phyloP scores from a whole-genome alignment of 352 stramenopile species.

The Globisporangium spinosum region DNA sequence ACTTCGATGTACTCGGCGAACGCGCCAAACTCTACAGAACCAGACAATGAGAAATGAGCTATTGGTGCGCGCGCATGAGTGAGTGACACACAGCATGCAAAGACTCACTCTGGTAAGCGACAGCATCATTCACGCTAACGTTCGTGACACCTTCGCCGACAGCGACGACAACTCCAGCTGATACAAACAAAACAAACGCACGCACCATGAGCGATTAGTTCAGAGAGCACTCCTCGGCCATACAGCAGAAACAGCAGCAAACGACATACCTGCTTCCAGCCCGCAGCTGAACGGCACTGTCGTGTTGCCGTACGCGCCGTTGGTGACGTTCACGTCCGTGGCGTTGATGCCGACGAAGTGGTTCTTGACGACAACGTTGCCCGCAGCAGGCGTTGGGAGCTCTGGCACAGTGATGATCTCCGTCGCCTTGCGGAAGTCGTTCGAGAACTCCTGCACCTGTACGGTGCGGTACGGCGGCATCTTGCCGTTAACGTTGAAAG shows the following conservation, averaged over 20 bases:
- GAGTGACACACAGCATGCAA: neutral
- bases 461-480: conserved; percentile 7
- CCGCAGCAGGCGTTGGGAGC: conserved; percentile 32
- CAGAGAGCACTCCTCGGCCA: neutral
- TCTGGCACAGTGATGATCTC: conserved; percentile 44
- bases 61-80: neutral
- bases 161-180: conserved; percentile 35
- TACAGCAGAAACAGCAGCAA: neutral
- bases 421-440: conserved; percentile 72
- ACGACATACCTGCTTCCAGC: conserved; percentile 25
- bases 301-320: conserved; percentile 37
- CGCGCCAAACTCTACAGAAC: conserved; percentile 31
- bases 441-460: conserved; percentile 53
- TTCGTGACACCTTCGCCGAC: conserved; percentile 42
- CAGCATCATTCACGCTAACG: conserved; percentile 41
- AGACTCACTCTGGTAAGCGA: conserved; percentile 40
- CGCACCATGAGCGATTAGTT: neutral
- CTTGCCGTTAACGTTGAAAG: neutral
- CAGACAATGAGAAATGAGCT: neutral
- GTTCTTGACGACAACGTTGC: conserved; percentile 45
- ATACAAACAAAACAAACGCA: neutral
- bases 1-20: conserved; percentile 38
- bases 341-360: conserved; percentile 43
- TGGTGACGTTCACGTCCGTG: conserved; percentile 57
- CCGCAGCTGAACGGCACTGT: conserved; percentile 36